Evolutionary conservation across 1,284 basidiomycete species (phyloP).

Genomic region (Pulchroboletus neoregius): DNA sequence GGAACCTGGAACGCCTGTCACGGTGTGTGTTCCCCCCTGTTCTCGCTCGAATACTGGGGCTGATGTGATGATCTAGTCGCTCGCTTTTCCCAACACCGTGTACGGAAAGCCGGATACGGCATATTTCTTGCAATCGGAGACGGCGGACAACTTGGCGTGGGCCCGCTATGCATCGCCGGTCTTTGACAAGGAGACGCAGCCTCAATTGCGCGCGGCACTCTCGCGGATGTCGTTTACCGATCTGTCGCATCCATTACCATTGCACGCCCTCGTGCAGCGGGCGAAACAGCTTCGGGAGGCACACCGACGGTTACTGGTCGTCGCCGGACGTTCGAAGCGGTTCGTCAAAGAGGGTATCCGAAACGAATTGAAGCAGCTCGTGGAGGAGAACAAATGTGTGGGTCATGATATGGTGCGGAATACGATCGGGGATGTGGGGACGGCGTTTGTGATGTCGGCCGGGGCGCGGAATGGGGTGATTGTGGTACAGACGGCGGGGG

Average conservation of each 20-base stretch:
- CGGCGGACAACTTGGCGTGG: conserved; percentile 73
- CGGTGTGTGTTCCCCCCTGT: conserved; percentile 33
- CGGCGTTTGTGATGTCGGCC: conserved; percentile 52
- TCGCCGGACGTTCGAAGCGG: conserved; percentile 74
- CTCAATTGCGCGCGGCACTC: conserved; percentile 41
- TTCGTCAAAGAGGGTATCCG: conserved; percentile 55
- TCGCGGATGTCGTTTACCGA: conserved; percentile 55
- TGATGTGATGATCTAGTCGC: conserved; percentile 40
- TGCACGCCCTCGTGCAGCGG: conserved; percentile 52
- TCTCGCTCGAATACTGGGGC: conserved; percentile 39
- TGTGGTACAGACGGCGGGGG: conserved; percentile 23
- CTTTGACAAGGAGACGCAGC: conserved; percentile 22
- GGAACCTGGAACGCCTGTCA: neutral
- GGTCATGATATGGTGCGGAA: conserved; percentile 49
- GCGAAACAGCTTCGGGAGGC: conserved; percentile 31
- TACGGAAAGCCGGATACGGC: conserved; percentile 62
- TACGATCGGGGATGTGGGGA: conserved; percentile 73
- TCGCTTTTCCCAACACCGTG: conserved; percentile 59
- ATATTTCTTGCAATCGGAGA: conserved; percentile 63
- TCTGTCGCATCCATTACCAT: conserved; percentile 44
- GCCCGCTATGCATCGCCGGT: conserved; percentile 41
- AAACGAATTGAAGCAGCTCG: conserved; percentile 55
- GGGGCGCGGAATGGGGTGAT: conserved; percentile 23
- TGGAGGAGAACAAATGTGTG: conserved; percentile 42
- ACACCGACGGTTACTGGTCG: conserved; percentile 45